These are phyloP conservation scores for Kluyveromyces lactis DNA, from an alignment of 805 yeast genomes.

Conservation along the genomic window DNA sequence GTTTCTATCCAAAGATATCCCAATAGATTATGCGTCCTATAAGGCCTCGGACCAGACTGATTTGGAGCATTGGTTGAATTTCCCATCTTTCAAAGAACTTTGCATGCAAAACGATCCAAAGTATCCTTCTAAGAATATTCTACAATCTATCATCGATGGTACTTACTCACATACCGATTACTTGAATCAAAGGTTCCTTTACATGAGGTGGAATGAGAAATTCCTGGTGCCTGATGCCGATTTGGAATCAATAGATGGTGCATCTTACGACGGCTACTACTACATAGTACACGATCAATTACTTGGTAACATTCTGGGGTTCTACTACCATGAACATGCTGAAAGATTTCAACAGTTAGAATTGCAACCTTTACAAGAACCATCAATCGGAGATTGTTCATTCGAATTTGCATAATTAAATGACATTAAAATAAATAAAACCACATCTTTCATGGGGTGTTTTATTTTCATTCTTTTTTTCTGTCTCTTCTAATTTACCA, in stretches of 20 bases:
- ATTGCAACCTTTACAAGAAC: constrained; percentile 29
- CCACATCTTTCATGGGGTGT: neutral
- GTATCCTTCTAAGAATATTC: constrained; percentile 11
- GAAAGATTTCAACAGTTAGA: constrained; percentile 72
- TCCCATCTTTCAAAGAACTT: constrained; percentile 36
- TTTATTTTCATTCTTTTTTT: neutral
- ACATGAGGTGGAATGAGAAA: constrained; percentile 94
- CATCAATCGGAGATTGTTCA: constrained; percentile 8
- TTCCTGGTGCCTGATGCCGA: constrained; percentile 76
- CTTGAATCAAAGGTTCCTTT: constrained; percentile 42
- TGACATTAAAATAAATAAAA: neutral
- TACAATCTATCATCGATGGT: constrained; percentile 14
- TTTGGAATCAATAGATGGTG: constrained; percentile 45
- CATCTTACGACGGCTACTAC: constrained; percentile 89
- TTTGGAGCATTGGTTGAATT: constrained; percentile 59
- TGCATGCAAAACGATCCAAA: constrained; percentile 7
- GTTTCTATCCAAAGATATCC: constrained; percentile 24
- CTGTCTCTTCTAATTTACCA: too few species aligned
- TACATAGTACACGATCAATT: constrained; percentile 74
- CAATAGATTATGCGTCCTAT: constrained; percentile 38
- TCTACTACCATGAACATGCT: constrained; percentile 73
- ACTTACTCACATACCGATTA: constrained; percentile 23
- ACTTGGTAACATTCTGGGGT: constrained; percentile 70
- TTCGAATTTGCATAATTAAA: constrained; percentile 10
- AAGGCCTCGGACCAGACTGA: constrained; percentile 53